Base-by-base conservation (phyloP, 257 asterid species). In the Prunella vulgaris region DNA sequence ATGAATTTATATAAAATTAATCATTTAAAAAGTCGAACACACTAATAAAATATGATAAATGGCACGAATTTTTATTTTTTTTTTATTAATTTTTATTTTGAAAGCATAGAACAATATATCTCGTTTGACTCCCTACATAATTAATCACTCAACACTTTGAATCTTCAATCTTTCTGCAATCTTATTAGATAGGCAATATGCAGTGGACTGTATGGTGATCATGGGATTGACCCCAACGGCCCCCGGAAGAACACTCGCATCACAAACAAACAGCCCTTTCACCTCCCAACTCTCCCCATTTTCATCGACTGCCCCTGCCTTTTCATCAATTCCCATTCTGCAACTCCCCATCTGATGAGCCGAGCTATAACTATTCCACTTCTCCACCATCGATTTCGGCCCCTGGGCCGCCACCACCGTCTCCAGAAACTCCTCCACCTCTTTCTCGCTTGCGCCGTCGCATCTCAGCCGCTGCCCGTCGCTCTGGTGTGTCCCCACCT, bases 291-390 rank as follows among this genome's bases (percentile, higher is more conserved):
- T 87, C 86, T 93, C 96, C 2, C 98, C 98, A 53, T 87, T 88
- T 52, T 73, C 88, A 67, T 93, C 97, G 10, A 93, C 95, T 0
- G 90, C 97, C 0, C 97, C 86, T 0, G 74, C 93, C 12, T 66
- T 74, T 27, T 84, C 82, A 15, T 13, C 73, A 28, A 7, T 62
- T 40, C 92, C 98, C 96, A 93, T 93, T 68, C 90, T 82, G 51
- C 96, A 93, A 59, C 98, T 90, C 25, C 98, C 97, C 90, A 93
- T 90, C 67, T 93, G 98, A 75, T 93, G 98, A 1, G 98, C 97
- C 1, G 96, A 88, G 33, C 77, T 44, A 56, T 90, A 93, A 0
- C 84, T 88, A 0, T 87, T 80, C 85, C 93, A 93, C 0, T 84
- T 65, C 83, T 81, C 65, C 4, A 68, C 89, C 44, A 82, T 0